Evolutionary conservation across 31 red algal genomes (phyloP).

Genomic region (Asparagopsis taxiformis): DNA sequence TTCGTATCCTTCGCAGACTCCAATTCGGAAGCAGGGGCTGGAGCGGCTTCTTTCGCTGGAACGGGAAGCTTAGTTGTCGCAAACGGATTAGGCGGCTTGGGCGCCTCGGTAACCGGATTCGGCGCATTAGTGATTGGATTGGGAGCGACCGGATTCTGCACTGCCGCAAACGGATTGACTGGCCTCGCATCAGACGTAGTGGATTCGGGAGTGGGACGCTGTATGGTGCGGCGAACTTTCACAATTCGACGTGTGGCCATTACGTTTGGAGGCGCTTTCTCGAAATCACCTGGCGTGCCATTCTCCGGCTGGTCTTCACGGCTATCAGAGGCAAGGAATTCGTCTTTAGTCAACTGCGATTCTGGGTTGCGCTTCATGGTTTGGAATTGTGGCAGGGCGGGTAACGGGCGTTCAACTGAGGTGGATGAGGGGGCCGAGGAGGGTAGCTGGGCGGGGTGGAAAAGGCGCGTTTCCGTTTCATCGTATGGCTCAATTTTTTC

Average conservation of each 20-base stretch:
- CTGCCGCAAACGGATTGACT: slow-evolving; percentile 30
- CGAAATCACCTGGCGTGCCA: slow-evolving; percentile 41
- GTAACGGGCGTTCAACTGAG: not conserved
- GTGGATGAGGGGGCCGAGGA: not conserved
- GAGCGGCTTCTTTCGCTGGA: too few species aligned
- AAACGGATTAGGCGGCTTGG: too few species aligned
- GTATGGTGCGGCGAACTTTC: slow-evolving; percentile 44
- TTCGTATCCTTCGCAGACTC: too few species aligned
- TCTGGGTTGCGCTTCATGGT: slow-evolving; percentile 80
- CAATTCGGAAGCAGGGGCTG: too few species aligned
- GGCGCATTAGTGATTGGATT: not conserved
- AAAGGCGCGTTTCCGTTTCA: too few species aligned
- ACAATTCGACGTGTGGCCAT: slow-evolving; percentile 73
- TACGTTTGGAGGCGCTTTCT: slow-evolving; percentile 58
- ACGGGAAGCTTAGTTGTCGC: too few species aligned
- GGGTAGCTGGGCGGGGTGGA: too few species aligned
- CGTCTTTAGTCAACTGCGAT: slow-evolving; percentile 67
- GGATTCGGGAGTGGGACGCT: slow-evolving; percentile 1
- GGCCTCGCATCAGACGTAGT: not conserved
- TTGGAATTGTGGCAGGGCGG: not conserved
- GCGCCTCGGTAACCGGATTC: too few species aligned
- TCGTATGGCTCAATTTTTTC: too few species aligned
- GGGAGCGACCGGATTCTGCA: not conserved
- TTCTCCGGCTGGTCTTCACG: slow-evolving; percentile 10
- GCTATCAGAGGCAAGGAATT: slow-evolving; percentile 14